Conservation (phyloP, 2,329 filamentous ascomycete species). For the Aspergillus proliferans region DNA sequence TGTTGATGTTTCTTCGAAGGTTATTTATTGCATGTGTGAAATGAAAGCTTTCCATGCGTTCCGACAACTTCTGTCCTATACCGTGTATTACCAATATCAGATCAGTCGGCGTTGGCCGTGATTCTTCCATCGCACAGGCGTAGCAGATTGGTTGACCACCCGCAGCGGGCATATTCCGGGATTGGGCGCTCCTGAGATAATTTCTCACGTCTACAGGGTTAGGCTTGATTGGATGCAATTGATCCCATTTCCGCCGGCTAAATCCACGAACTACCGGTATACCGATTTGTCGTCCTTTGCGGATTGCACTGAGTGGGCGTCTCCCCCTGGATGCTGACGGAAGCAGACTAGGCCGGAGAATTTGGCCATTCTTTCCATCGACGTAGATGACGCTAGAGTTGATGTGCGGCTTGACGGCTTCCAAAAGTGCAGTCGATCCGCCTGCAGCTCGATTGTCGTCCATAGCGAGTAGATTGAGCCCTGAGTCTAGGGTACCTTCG, state of each 20-base stretch:
- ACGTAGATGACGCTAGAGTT: constrained; percentile 84
- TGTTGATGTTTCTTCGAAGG: constrained; percentile 77
- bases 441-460: constrained; percentile 39
- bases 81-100: constrained; percentile 88
- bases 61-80: constrained; percentile 92
- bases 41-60: constrained; percentile 90
- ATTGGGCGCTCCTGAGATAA: constrained; percentile 36
- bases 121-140: constrained; percentile 59
- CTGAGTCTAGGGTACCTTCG: constrained; percentile 4
- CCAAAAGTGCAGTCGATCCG: constrained; percentile 35
- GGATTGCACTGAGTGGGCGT: constrained; percentile 73
- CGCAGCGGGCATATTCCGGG: constrained; percentile 18
- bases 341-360: constrained; percentile 77
- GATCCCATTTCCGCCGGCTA: constrained; percentile 68
- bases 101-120: constrained; percentile 69
- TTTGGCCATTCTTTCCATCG: constrained; percentile 67
- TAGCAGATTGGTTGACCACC: constrained; percentile 33
- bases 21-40: constrained; percentile 95
- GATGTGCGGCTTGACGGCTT: constrained; percentile 55
- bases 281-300: constrained; percentile 75
- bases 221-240: constrained; percentile 54
- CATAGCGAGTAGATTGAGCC: constrained; percentile 11
- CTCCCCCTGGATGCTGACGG: constrained; percentile 81
- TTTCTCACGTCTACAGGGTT: constrained; percentile 36
- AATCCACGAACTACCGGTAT: constrained; percentile 88